phyloP scores from a whole-genome alignment of 2,329 filamentous ascomycete species.

The Ceratocystis harringtonii region DNA sequence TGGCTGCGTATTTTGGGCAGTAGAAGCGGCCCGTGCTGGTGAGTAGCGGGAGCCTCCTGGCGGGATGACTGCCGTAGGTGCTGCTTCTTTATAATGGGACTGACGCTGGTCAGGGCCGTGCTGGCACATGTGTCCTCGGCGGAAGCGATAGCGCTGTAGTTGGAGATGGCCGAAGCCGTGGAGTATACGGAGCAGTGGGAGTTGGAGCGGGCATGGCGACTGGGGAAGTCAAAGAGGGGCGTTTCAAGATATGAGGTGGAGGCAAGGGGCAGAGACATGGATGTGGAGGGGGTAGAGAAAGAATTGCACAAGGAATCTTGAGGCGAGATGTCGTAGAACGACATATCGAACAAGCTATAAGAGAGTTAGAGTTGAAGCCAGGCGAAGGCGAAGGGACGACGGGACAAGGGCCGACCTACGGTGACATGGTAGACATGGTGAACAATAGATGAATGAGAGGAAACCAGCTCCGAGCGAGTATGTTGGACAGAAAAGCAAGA shows the following conservation, averaged over 20 bases:
- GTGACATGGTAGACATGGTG: conserved; percentile 23
- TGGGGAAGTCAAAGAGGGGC: conserved; percentile 41
- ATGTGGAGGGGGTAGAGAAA: conserved; percentile 24
- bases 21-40: conserved; percentile 63
- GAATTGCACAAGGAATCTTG: background rate
- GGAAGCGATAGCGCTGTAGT: conserved; percentile 46
- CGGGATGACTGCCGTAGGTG: conserved; percentile 20
- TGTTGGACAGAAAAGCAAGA: background rate
- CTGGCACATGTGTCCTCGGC: conserved; percentile 52
- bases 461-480: conserved; percentile 8
- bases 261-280: conserved; percentile 22
- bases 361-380: conserved; percentile 1
- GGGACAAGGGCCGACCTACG: conserved; percentile 22
- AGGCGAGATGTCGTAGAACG: conserved; percentile 38
- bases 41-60: conserved; percentile 51
- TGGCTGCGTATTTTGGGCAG: conserved; percentile 76
- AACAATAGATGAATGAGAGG: background rate
- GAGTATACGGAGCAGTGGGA: conserved; percentile 52
- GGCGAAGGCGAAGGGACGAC: background rate
- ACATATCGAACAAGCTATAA: conserved; percentile 40
- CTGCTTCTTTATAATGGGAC: conserved; percentile 25
- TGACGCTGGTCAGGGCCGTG: conserved; percentile 43
- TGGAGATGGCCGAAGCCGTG: conserved; percentile 44
- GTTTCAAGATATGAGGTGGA: conserved; percentile 34
- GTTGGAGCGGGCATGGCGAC: conserved; percentile 44